A percentile compares a stretch with the other conserved stretches of the same genome.
phyloP scores from a whole-genome alignment of 2,329 filamentous ascomycete genomes.

The Ceratocystis diversiconidia region DNA sequence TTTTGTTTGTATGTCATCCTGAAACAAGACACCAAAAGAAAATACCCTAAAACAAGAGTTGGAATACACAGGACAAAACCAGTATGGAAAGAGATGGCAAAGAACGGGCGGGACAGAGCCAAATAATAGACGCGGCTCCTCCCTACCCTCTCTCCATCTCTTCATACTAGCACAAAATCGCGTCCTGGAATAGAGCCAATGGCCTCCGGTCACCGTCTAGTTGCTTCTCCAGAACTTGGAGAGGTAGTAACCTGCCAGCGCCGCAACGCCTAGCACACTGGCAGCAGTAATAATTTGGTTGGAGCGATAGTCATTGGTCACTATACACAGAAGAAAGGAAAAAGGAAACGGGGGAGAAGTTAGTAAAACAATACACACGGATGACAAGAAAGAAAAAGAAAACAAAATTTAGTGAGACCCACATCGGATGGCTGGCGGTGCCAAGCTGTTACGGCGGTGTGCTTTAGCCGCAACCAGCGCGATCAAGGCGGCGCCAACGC shows the following conservation, averaged over 20 bases:
- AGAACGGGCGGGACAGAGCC: too few relatives aligned
- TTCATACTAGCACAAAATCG: too few relatives aligned
- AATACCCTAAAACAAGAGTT: constrained; percentile 9
- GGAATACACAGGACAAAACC: not conserved
- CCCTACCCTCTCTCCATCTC: too few relatives aligned
- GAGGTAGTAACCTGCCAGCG: constrained; percentile 27
- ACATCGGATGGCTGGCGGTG: constrained; percentile 14
- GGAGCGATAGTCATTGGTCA: constrained; percentile 24
- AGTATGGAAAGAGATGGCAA: too few relatives aligned
- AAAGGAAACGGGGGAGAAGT: not conserved
- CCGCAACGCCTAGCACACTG: constrained; percentile 27
- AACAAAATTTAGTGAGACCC: constrained; percentile 5
- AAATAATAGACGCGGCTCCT: too few relatives aligned
- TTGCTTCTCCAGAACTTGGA: constrained; percentile 17
- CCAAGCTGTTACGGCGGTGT: constrained; percentile 15
- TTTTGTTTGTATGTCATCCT: constrained; percentile 11
- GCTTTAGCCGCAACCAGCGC: constrained; percentile 62
- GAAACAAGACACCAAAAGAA: not conserved
- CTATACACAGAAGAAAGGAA: constrained; percentile 18
- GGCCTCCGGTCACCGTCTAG: too few relatives aligned
- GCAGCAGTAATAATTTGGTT: constrained; percentile 25
- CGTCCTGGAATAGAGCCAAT: too few relatives aligned
- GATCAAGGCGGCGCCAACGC: constrained; percentile 65
- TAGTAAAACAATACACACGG: not conserved
- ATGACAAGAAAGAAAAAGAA: not conserved